Evolutionary conservation across 2,329 filamentous ascomycete genomes (phyloP), one percentile per base, ranked within the genome.

Genomic region (Colletotrichum chrysophilum): DNA sequence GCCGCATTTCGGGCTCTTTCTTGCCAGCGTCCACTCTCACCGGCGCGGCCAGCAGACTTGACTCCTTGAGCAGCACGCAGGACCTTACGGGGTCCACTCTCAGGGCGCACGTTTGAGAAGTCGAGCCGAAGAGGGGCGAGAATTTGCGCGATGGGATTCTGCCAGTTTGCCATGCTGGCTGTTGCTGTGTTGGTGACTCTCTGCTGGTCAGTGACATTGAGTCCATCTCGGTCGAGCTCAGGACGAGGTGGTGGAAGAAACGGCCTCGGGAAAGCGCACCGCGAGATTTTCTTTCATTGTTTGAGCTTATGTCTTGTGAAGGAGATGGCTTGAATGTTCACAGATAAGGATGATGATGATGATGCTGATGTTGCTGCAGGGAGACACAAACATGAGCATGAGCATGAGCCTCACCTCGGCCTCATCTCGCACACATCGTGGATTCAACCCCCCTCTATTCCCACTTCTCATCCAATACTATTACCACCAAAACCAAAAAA

Each of bases 1-100:
- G 73, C 73, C 64, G 73, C 70, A 75, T 71, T 68, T 75, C 73
- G 73, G 73, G 70, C 70, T 28, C 73, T 75, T 69, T 68, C 34
- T 32, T 24, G 62, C 48, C 21, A 24, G 36, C 43, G 43, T 52
- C 43, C 43, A 21, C 66, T 60, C 21, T 67, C 65, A 52, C 24
- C 62, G 36, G 34, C 62, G 62, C 64, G 38, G 64, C 16, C 26
- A 24, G 43, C 16, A 48, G 12, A 48, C 38, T 10, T 18, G 36
- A 38, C 36, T 38, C 36, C 36, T 10, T 43, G 38, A 48, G 18
- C 24, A 24, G n/a, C 18, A 13, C 36, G 16, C 26, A 30, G 43
- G 43, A 52, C 43, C n/a, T 52, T 52, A 52, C n/a, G 58, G 61
- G 34, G 13, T 26, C 55, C 69, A 38, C 32, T 67, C 58, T 43